phyloP scores from a whole-genome alignment of 495 filamentous ascomycete genomes.

The Halenospora varia region DNA sequence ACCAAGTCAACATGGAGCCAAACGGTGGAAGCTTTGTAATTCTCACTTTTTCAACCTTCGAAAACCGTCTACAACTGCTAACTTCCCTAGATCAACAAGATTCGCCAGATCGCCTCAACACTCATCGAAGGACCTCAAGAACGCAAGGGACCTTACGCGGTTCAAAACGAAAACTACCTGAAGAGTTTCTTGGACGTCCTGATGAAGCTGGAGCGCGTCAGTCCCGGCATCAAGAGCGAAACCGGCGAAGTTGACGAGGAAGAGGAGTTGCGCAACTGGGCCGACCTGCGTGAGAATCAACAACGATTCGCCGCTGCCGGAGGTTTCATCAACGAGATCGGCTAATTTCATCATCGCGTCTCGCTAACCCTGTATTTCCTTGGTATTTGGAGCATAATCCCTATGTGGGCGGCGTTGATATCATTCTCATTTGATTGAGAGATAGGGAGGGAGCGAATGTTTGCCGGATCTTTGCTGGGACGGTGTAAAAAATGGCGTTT shows the following conservation, averaged over 20 bases:
- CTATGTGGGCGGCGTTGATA: background rate
- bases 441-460: too few species aligned
- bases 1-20: conserved; percentile 77
- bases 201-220: conserved; percentile 60
- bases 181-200: conserved; percentile 65
- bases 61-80: background rate
- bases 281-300: conserved; percentile 70
- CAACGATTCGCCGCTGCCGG: conserved; percentile 63
- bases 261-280: conserved; percentile 67
- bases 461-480: too few species aligned
- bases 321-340: conserved; percentile 35
- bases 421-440: background rate
- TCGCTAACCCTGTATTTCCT: background rate
- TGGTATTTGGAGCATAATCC: background rate
- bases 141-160: conserved; percentile 49
- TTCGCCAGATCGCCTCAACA: conserved; percentile 72
- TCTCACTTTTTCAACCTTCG: conserved; percentile 23
- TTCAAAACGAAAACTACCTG: conserved; percentile 62
- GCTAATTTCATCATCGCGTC: background rate
- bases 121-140: conserved; percentile 59
- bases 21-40: conserved; percentile 63
- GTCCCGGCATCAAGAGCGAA: conserved; percentile 43
- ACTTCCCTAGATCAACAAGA: conserved; percentile 52
- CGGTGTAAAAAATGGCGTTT: too few species aligned
- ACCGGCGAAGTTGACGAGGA: conserved; percentile 51